These are phyloP conservation scores for Kodamaea hsintzibuensis DNA, from an alignment of 805 yeast genomes.

Conservation along the genomic window DNA sequence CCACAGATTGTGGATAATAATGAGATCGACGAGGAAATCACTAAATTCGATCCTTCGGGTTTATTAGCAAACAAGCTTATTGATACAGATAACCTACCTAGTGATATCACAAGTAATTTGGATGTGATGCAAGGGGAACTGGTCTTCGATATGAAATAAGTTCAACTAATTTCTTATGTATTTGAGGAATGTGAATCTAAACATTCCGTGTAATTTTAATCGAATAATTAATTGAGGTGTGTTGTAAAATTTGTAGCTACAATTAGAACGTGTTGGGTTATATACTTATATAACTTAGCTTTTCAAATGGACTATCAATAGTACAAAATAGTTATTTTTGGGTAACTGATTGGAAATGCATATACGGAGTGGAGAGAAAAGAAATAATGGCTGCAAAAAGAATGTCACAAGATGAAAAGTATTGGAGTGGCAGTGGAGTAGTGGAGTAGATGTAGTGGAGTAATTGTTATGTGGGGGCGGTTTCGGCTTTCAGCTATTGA, in stretches of 20 bases:
- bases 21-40: slow-evolving; percentile 41
- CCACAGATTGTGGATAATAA: slow-evolving; percentile 41
- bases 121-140: slow-evolving; percentile 52
- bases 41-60: slow-evolving; percentile 45
- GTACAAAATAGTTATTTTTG: no score
- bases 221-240: neutral
- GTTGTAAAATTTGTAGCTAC: no score
- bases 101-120: slow-evolving; percentile 51
- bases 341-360: neutral
- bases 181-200: neutral
- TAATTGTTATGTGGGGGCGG: no score
- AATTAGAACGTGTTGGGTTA: no score
- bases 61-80: slow-evolving; percentile 47
- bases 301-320: no score
- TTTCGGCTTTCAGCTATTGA: no score
- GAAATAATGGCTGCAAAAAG: neutral
- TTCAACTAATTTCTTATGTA: neutral
- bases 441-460: no score
- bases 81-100: slow-evolving; percentile 58
- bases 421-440: no score
- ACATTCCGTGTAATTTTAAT: neutral
- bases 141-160: slow-evolving; percentile 35
- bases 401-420: neutral
- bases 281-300: no score
- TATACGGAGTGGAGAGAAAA: neutral